Base-by-base conservation (phyloP, 495 filamentous ascomycete species). In the Penicillium lividum region DNA sequence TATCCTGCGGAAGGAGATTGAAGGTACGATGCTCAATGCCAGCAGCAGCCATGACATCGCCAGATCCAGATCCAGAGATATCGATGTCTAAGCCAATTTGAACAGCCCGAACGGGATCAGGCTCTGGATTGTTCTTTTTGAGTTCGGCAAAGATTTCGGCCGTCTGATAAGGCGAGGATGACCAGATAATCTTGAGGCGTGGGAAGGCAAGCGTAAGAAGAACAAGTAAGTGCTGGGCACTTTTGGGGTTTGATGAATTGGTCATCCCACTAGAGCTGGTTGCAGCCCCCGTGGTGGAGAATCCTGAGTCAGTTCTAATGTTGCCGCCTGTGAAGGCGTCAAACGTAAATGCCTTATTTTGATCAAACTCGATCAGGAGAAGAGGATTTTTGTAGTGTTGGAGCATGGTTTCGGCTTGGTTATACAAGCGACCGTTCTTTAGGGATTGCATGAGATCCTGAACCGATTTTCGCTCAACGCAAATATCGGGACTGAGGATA, bases 311-410 rank as follows among this genome's bases (percentile, higher is more conserved):
- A 3, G 74, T 76, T 47, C 73, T 54, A 63, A 80, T 69, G 16
- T 71, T 67, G 16, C 69, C 65, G 22, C 74, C 73, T 10, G 90
- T 88, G 68, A 96, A 96, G 0, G 91, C 90, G 72, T 98, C 94
- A 15, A 98, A 88, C 9, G 91, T 98, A 72, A 98, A 98, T 22
- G 89, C 91, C 68, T 96, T 97, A 75, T 96, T 92, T 68, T 96
- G 90, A 72, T 98, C 93, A 73, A 98, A 98, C 69, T 98, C 94
- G 63, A 98, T 97, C 33, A 98, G 80, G 4, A 98, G 86, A 82
- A 98, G 89, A 0, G 93, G 91, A 61, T 73, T 85, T 64, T 90
- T 89, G 83, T 98, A 98, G 74, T 98, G 84, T 64, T 89, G 83
- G 33, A 93, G 84, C 95, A 98, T 97, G 22, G 88, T 88, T 75